Evolutionary conservation across 2,329 filamentous ascomycete species (phyloP).

Genomic region (Teratosphaeria zuluensis): DNA sequence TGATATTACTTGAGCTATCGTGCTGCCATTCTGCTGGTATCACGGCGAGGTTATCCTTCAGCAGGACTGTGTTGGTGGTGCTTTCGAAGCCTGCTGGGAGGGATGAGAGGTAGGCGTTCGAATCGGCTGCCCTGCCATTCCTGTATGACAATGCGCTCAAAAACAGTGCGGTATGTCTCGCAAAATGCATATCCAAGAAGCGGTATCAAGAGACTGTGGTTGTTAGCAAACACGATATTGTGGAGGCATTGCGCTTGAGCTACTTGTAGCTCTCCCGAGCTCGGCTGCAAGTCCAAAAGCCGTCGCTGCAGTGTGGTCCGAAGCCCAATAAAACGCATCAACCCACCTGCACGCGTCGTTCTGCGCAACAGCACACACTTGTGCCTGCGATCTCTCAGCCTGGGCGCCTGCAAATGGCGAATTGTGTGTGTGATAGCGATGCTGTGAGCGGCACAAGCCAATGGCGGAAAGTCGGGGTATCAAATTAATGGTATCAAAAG

Average conservation of each 20-base stretch:
- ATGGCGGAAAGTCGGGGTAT: background rate
- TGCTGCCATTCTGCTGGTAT: slow-evolving; percentile 12
- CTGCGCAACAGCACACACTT: background rate
- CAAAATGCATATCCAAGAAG: background rate
- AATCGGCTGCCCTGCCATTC: background rate
- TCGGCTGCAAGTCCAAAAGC: background rate
- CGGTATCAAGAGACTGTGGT: background rate
- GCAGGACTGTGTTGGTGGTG: slow-evolving; percentile 8
- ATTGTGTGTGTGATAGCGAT: background rate
- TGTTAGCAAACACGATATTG: background rate
- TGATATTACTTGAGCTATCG: slow-evolving; percentile 7
- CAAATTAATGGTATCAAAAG: background rate
- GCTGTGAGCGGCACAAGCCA: background rate
- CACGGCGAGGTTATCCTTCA: slow-evolving; percentile 13
- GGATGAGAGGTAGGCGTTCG: background rate
- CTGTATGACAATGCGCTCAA: background rate
- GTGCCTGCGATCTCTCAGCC: background rate
- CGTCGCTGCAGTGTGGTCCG: background rate
- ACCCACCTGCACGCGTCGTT: background rate
- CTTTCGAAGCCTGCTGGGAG: slow-evolving; percentile 8
- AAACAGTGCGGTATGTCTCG: background rate
- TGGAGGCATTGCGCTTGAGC: background rate
- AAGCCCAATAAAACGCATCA: background rate
- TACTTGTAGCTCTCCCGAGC: background rate
- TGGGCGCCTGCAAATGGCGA: background rate